Evolutionary conservation across 2,329 filamentous ascomycete genomes (phyloP), one percentile per base, ranked within the genome.

Genomic region (Calonectria pauciramosa): DNA sequence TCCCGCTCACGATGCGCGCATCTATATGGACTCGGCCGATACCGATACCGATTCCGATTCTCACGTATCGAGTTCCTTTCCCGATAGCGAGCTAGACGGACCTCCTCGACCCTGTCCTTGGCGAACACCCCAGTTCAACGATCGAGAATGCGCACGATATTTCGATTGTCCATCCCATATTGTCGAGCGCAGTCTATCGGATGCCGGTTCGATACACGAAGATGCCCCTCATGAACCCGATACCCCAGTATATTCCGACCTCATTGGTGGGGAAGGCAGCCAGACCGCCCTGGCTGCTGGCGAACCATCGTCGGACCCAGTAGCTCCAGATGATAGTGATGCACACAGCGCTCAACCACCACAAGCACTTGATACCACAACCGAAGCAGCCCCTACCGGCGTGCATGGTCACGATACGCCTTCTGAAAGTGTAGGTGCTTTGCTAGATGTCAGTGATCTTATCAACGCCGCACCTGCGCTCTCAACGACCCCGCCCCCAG

Each of bases 141-240:
- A 87, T 66, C 83, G 85, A 64, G 88, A 89, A 80, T 89, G 88
- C 78, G 84, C 84, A 14, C 85, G 85, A 60, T 90, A 84, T 79
- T 85, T 88, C 71, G 89, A 90, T 81, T 89, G 88, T 54, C 88
- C 88, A 38, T 86, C 87, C 5, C 88, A 90, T 71, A 75, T 83
- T 23, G 77, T 88, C 59, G 86, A 86, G 78, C 84, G 88, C 67
- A 79, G 78, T 34, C 73, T 84, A 26, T 85, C 85, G 47, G 71
- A 78, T 30, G 69, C 67, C 14, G 69, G 73, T 34, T 78, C 79
- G 10, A 69, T 44, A 38, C 82, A 82, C n/a, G 81, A 82, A 73
- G 77, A 79, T 44, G 76, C 77, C 16, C 77, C 76, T 9, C 68
- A 72, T 52, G 64, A 54, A 49, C 51, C 59, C 36, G 72, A 63